A percentile compares a stretch with the other conserved stretches of the same genome.
Conservation (phyloP, 345 rosid species). For the Reutealis trisperma region DNA sequence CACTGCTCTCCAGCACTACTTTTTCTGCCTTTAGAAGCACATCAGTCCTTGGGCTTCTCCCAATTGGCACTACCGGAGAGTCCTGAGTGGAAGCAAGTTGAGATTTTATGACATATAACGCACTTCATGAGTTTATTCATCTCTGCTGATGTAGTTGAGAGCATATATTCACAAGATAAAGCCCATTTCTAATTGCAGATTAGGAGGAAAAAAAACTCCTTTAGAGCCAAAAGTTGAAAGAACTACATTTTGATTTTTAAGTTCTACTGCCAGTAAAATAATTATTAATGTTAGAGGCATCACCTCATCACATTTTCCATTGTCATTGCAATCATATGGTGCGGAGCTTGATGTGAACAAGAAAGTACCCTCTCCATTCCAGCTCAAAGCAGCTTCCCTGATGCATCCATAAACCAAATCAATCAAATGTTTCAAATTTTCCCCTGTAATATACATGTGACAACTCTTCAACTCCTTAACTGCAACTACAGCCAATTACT, state of each 20-base stretch:
- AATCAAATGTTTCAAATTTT: neutral
- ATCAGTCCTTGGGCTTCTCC: slow-evolving; percentile 87
- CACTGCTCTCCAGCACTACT: slow-evolving; percentile 68
- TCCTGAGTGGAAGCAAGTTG: slow-evolving; percentile 52
- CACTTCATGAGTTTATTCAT: neutral
- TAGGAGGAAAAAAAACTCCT: neutral
- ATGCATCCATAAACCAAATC: neutral
- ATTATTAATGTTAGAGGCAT: slow-evolving; percentile 13
- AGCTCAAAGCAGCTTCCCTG: slow-evolving; percentile 82
- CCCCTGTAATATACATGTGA: neutral
- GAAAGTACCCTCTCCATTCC: slow-evolving; percentile 91
- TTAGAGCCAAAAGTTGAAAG: neutral
- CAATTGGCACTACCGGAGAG: slow-evolving; percentile 71
- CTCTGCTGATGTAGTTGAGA: neutral
- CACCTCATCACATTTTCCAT: slow-evolving; percentile 88
- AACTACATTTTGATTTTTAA: neutral
- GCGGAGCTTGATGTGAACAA: slow-evolving; percentile 91
- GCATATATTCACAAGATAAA: neutral
- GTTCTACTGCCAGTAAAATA: neutral
- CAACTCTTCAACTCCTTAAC: neutral
- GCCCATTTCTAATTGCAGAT: neutral
- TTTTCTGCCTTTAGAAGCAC: slow-evolving; percentile 81
- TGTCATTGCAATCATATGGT: slow-evolving; percentile 72
- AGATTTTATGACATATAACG: neutral
- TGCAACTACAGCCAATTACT: too few species aligned